Conservation (phyloP, 306 rosid species). For the Prunus armeniaca region DNA sequence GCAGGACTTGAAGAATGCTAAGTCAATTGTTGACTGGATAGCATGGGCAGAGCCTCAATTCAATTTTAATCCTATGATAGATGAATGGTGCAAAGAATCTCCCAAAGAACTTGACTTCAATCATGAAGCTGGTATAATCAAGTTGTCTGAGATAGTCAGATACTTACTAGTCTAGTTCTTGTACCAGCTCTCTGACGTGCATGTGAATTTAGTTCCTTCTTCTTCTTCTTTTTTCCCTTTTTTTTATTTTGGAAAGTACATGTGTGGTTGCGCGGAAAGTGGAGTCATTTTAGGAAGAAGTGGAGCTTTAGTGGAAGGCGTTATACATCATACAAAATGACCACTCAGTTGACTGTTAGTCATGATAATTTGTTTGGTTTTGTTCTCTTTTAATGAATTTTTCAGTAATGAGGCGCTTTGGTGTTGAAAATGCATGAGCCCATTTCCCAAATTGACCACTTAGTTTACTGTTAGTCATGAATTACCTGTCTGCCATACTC, state of each 20-base stretch:
- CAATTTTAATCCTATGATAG: slow-evolving; percentile 90
- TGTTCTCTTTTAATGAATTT: neutral
- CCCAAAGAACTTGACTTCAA: slow-evolving; percentile 96
- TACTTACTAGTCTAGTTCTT: neutral
- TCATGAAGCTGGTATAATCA: slow-evolving; percentile 78
- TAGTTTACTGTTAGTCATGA: neutral
- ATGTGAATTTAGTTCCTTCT: neutral
- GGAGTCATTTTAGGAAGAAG: neutral
- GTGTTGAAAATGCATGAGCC: slow-evolving; percentile 1
- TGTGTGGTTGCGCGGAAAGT: neutral
- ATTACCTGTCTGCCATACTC: neutral
- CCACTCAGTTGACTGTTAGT: too few relatives aligned
- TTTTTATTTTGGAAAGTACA: neutral
- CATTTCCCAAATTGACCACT: neutral
- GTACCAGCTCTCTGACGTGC: neutral
- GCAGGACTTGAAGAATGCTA: slow-evolving; percentile 95
- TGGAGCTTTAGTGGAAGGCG: neutral
- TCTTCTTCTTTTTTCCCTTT: neutral
- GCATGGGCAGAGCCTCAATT: slow-evolving; percentile 98
- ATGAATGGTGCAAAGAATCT: slow-evolving; percentile 99
- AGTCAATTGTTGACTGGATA: slow-evolving; percentile 92
- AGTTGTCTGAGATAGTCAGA: slow-evolving; percentile 18
- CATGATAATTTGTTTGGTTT: neutral
- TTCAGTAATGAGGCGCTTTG: neutral
- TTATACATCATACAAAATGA: too few relatives aligned